These are phyloP conservation scores for Digitaria exilis DNA, from an alignment of 202 grass and related monocot genomes.

Conservation along the genomic window DNA sequence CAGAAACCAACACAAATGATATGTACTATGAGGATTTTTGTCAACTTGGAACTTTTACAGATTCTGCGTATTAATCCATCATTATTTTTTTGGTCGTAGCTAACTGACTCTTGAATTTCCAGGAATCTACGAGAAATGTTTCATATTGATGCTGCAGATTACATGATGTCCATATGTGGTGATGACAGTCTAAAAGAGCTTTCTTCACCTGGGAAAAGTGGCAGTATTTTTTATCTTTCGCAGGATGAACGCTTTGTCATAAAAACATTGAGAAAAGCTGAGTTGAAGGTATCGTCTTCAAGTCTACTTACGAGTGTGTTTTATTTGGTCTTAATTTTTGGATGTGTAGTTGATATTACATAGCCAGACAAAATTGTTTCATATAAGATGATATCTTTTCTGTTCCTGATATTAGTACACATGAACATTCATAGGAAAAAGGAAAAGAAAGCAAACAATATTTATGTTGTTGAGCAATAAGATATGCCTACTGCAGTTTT, in stretches of 20 bases:
- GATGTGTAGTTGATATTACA: constrained; percentile 13
- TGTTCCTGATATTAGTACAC: constrained; percentile 23
- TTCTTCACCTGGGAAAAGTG: constrained; percentile 99
- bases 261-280: constrained; percentile 91
- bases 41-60: background rate
- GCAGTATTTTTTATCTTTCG: constrained; percentile 98
- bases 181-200: constrained; percentile 97
- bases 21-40: background rate
- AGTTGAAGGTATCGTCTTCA: constrained; percentile 70
- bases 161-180: constrained; percentile 99
- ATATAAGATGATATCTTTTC: background rate
- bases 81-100: constrained; percentile 8
- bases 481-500: constrained; percentile 61
- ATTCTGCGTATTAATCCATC: background rate
- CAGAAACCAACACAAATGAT: constrained; percentile 15
- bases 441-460: background rate
- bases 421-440: constrained; percentile 15
- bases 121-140: constrained; percentile 99
- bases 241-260: constrained; percentile 99
- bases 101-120: constrained; percentile 25
- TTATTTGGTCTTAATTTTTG: constrained; percentile 12
- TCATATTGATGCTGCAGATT: constrained; percentile 98
- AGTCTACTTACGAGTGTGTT: background rate
- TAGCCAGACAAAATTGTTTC: background rate
- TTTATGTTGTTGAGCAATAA: constrained; percentile 46